Conservation (phyloP, 1,284 basidiomycete species). For the Coniferiporia weirii region DNA sequence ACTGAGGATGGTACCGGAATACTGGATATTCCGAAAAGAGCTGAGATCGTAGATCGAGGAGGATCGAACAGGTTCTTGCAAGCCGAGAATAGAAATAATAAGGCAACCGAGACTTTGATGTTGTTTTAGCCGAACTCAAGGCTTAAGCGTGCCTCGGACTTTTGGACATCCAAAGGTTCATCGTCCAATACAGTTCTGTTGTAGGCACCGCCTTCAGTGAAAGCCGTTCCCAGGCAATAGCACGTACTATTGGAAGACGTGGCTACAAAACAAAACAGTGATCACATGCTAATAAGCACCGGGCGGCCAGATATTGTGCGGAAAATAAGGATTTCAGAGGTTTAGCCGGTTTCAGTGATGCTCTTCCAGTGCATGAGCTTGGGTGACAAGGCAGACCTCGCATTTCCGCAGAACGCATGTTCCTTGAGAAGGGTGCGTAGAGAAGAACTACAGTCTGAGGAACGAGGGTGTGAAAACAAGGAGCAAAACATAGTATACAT, state of each 20-base stretch:
- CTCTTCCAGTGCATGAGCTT: not conserved
- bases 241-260: no score
- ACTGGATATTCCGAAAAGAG: no score
- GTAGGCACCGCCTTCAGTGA: not conserved
- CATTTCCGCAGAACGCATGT: no score
- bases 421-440: not conserved
- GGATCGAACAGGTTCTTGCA: not conserved
- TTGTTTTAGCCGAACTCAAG: not conserved
- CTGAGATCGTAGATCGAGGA: no score
- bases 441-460: not conserved
- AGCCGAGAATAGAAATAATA: not conserved
- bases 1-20: not conserved
- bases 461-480: not conserved
- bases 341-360: not conserved
- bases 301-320: not conserved
- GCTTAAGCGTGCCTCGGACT: not conserved
- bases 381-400: no score
- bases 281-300: not conserved
- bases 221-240: no score
- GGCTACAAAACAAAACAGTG: not conserved
- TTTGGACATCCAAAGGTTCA: not conserved
- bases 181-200: not conserved
- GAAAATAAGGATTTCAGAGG: no score
- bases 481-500: not conserved
- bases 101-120: not conserved